Conservation (phyloP, 225 moss, liverwort and hornwort species). For the Antitrichia curtipendula region DNA sequence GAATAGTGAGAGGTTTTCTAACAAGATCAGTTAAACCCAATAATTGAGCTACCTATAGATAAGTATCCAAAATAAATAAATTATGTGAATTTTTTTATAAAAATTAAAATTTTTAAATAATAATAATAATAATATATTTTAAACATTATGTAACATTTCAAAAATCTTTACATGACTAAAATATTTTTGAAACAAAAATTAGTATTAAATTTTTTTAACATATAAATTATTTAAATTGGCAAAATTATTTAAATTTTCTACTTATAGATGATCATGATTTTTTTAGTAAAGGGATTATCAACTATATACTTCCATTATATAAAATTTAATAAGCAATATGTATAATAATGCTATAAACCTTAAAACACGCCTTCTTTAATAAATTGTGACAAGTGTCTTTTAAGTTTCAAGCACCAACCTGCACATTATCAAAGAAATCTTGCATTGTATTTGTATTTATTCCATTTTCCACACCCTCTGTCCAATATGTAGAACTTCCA, state of each 20-base stretch:
- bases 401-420: constrained; percentile 13
- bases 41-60: constrained; percentile 53
- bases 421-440: constrained; percentile 59
- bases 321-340: rapidly evolving
- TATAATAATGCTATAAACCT: background rate
- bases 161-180: background rate
- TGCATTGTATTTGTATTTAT: constrained; percentile 61
- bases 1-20: constrained; percentile 51
- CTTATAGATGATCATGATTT: background rate
- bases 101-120: background rate
- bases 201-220: no score
- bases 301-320: background rate
- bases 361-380: background rate
- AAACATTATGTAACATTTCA: no score
- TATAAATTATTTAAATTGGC: no score
- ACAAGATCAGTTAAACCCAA: constrained; percentile 62
- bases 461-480: constrained; percentile 56
- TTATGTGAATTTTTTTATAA: rapidly evolving
- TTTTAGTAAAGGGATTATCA: rapidly evolving
- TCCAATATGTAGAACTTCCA: constrained; percentile 85
- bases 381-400: background rate
- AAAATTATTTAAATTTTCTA: no score
- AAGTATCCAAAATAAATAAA: background rate
- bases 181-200: background rate
- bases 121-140: no score